These are phyloP conservation scores for Aspergillus diversus DNA, from an alignment of 495 filamentous ascomycete genomes.

Conservation along the genomic window DNA sequence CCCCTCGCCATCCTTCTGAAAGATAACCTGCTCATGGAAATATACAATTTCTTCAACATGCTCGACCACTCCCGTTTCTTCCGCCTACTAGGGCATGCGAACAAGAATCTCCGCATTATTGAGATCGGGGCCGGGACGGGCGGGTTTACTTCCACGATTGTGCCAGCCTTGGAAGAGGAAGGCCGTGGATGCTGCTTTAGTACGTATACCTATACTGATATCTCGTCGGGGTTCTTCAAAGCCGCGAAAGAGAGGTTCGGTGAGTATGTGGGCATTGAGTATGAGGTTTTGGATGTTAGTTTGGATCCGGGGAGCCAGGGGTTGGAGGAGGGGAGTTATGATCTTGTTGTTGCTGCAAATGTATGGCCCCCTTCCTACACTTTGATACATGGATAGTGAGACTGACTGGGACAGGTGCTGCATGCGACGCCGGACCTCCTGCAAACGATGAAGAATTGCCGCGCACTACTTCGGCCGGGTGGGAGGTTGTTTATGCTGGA, in stretches of 20 bases:
- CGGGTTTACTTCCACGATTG: constrained; percentile 31
- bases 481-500: constrained; percentile 16
- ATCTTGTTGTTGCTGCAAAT: constrained; percentile 15
- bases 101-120: constrained; percentile 44
- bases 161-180: not conserved
- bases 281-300: constrained; percentile 10
- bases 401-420: not conserved
- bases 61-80: constrained; percentile 28
- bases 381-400: too few relatives aligned
- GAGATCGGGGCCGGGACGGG: constrained; percentile 56
- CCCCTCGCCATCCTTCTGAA: constrained; percentile 35
- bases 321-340: constrained; percentile 8
- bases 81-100: constrained; percentile 36
- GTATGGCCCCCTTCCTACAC: too few relatives aligned
- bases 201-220: constrained; percentile 50
- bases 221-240: constrained; percentile 45
- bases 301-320: constrained; percentile 1
- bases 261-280: constrained; percentile 26
- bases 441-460: constrained; percentile 9
- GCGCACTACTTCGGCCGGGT: constrained; percentile 3
- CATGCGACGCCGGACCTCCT: constrained; percentile 10
- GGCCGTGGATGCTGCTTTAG: too few relatives aligned
- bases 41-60: constrained; percentile 33
- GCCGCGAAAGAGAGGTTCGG: constrained; percentile 40
- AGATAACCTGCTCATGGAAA: constrained; percentile 28